A percentile compares a stretch with the other conserved stretches of the same genome.
Evolutionary conservation across 208 protist species (phyloP).

Genomic region (Trypanosoma brucei): DNA sequence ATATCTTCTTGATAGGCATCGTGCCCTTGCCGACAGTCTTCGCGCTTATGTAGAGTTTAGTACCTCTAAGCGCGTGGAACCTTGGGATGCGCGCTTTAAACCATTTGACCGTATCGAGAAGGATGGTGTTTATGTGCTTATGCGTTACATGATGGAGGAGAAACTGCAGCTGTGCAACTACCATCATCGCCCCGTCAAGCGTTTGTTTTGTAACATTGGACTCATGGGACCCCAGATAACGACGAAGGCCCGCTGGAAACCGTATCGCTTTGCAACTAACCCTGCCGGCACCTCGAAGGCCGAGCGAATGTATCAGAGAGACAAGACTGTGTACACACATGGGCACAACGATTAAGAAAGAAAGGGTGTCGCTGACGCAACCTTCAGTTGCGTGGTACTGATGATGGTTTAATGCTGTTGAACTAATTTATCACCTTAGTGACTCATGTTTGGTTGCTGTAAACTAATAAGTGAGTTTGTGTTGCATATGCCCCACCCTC

Average conservation of each 20-base stretch:
- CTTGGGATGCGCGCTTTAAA: conserved; percentile 87
- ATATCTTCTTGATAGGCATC: conserved; percentile 83
- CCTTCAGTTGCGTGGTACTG: not conserved
- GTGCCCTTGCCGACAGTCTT: conserved; percentile 79
- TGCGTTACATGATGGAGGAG: conserved; percentile 86
- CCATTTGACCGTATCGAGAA: conserved; percentile 89
- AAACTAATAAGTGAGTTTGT: not conserved
- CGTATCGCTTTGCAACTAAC: conserved; percentile 73
- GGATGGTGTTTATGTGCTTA: conserved; percentile 84
- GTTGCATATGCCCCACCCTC: not conserved
- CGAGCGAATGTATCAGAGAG: conserved; percentile 73
- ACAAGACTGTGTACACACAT: conserved; percentile 75
- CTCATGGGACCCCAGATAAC: conserved; percentile 82
- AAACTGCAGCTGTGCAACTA: conserved; percentile 89
- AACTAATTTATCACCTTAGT: not conserved
- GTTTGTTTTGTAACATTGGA: conserved; percentile 85
- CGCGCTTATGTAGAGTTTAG: conserved; percentile 87
- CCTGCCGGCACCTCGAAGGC: conserved; percentile 68
- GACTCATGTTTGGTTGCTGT: not conserved
- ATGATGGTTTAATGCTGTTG: not conserved
- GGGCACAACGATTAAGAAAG: conserved; percentile 73
- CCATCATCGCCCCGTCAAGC: conserved; percentile 82
- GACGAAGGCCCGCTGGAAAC: conserved; percentile 84
- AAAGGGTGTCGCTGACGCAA: too few relatives aligned
- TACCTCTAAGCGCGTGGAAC: conserved; percentile 72